A percentile compares a stretch with the other conserved stretches of the same genome.
phyloP scores from a whole-genome alignment of 2,329 filamentous ascomycete species.

The Talaromyces rugulosus region DNA sequence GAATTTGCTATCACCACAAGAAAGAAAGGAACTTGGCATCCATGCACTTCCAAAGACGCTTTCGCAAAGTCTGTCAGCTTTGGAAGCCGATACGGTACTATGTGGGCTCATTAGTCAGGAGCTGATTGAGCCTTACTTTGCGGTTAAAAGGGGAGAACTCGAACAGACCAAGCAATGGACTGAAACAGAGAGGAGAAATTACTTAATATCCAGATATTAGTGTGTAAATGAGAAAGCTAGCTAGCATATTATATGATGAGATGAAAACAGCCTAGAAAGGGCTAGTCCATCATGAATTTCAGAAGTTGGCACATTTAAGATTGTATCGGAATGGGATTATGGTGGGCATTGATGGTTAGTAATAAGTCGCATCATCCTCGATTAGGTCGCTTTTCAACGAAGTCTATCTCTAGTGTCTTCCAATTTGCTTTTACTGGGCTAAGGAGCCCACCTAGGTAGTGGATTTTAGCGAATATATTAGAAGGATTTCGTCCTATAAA shows the following conservation, averaged over 20 bases:
- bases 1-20: neutral
- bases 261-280: too few species aligned
- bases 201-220: constrained; percentile 10
- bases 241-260: neutral
- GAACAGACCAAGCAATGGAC: constrained; percentile 8
- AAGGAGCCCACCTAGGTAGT: neutral
- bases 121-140: constrained; percentile 5
- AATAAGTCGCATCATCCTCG: neutral
- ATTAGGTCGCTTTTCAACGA: neutral
- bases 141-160: constrained; percentile 6
- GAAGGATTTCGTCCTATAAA: neutral
- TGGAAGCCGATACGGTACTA: neutral
- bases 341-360: too few species aligned
- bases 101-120: constrained; percentile 1
- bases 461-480: neutral
- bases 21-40: constrained; percentile 1
- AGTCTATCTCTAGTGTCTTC: neutral
- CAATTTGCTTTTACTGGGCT: neutral
- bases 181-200: constrained; percentile 4
- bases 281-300: too few species aligned
- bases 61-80: neutral
- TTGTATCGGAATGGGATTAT: too few species aligned
- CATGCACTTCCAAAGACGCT: constrained; percentile 2
- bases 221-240: neutral
- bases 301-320: too few species aligned